Percentiles rank a stretch among this genome's conserved stretches.
Evolutionary conservation across 164 flowering plant genomes (phyloP).

Genomic region (Houttuynia cordata): DNA sequence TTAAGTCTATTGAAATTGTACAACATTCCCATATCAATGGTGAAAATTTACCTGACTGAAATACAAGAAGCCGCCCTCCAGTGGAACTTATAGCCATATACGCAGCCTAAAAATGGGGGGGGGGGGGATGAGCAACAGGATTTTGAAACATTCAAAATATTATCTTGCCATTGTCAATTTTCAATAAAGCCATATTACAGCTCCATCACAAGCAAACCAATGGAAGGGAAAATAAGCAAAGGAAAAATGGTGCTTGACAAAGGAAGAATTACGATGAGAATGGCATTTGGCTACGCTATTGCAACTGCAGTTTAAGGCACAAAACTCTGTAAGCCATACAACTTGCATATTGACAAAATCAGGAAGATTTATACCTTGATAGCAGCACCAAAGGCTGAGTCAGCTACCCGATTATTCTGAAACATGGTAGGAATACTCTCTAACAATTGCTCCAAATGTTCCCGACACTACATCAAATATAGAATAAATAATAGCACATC

Average conservation of each 20-base stretch:
- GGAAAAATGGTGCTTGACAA: too few relatives aligned
- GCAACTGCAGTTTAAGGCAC: not conserved
- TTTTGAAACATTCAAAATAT: too few relatives aligned
- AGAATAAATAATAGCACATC: not conserved
- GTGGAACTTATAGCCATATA: slow-evolving; percentile 87
- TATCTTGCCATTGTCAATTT: too few relatives aligned
- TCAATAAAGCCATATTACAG: too few relatives aligned
- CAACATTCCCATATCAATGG: not conserved
- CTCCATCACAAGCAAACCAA: too few relatives aligned
- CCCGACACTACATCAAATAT: slow-evolving; percentile 55
- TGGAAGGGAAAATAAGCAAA: too few relatives aligned
- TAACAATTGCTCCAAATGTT: slow-evolving; percentile 80
- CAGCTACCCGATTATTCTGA: slow-evolving; percentile 63
- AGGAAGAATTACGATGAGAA: too few relatives aligned
- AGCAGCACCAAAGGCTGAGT: slow-evolving; percentile 96
- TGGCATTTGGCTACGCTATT: not conserved
- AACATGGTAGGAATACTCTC: slow-evolving; percentile 94
- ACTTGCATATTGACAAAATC: not conserved
- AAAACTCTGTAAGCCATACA: not conserved
- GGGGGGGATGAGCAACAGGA: not conserved
- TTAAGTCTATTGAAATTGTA: not conserved
- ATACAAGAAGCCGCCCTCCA: slow-evolving; percentile 92
- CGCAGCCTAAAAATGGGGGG: slow-evolving; percentile 53
- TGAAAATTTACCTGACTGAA: slow-evolving; percentile 72
- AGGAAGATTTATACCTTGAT: slow-evolving; percentile 49